Base-by-base conservation (phyloP, 305 asterid species). In the Striga hermonthica region DNA sequence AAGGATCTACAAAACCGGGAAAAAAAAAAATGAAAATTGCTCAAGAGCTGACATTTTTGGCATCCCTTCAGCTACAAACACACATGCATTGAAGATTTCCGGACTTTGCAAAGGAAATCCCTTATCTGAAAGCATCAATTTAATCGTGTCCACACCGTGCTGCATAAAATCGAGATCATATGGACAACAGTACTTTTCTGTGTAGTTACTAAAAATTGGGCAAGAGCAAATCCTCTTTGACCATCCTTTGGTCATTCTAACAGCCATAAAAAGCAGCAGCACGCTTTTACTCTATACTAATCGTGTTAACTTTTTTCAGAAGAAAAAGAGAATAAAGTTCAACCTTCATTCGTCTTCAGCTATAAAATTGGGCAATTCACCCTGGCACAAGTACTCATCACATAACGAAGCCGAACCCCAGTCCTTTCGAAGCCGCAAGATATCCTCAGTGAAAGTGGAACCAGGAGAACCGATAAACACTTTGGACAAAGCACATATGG, bases 371-470 rank as follows among this genome's bases (percentile, higher is more conserved):
- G 98, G 97, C 52, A 81, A 49, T 77, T 87, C 93, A 6, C 86
- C 97, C 67, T 78, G 84, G 73, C 98, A 92, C 71, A 92, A 80
- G 83, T 89, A 87, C 76, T 86, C 89, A 38, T 92, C 98, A 37
- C 98, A 92, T 10, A 73, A 34, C 0, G 99, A 93, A 62, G 94
- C 86, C n/a, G 97, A 81, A 48, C 85, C 92, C 99, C 99, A 93
- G 62, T 70, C 99, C 73, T 78, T 88, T 36, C 99, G 81, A 16
- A 93, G 89, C 73, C 99, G 84, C 74, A 88, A 72, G 57, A 93
- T 93, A 62, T 93, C 99, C 53, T 93, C 99, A 0, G 99, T 93
- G 82, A 93, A 93, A 22, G 99, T 93, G 63, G 99, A 93, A 34
- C 99, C 95, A 4, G 95, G 81, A 15, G 97, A 72, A 48, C 99